phyloP scores from a whole-genome alignment of 2,329 filamentous ascomycete genomes.

The Xylariaceae sp. region DNA sequence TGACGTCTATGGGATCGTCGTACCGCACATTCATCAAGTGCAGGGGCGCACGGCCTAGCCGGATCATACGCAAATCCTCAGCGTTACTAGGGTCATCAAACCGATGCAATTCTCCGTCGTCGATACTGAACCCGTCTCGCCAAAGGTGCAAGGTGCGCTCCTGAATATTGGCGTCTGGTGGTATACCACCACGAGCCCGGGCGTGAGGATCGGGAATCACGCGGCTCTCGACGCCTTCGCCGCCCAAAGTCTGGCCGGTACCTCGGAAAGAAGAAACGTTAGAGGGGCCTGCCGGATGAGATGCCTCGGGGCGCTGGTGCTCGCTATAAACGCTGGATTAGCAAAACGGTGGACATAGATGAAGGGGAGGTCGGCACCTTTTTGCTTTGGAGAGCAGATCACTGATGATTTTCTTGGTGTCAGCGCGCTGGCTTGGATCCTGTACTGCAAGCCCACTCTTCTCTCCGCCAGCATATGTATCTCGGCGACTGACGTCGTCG shows the following conservation, averaged over 20 bases:
- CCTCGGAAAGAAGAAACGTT: constrained; percentile 59
- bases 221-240: constrained; percentile 69
- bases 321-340: constrained; percentile 46
- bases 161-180: constrained; percentile 47
- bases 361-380: constrained; percentile 40
- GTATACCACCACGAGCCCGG: constrained; percentile 31
- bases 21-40: constrained; percentile 72
- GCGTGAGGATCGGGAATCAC: constrained; percentile 58
- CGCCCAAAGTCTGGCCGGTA: constrained; percentile 70
- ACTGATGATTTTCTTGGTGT: constrained; percentile 54
- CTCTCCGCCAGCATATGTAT: constrained; percentile 79
- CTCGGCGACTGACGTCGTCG: constrained; percentile 57
- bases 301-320: constrained; percentile 51
- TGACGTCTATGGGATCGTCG: constrained; percentile 74
- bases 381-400: constrained; percentile 62
- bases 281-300: constrained; percentile 48
- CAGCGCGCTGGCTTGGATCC: constrained; percentile 52
- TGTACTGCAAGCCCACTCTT: constrained; percentile 72
- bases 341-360: background rate
- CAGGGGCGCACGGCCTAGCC: constrained; percentile 69
- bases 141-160: constrained; percentile 73
- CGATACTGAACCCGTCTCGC: constrained; percentile 80
- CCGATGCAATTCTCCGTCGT: constrained; percentile 71
- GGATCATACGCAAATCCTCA: constrained; percentile 69
- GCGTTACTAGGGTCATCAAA: constrained; percentile 77